Evolutionary conservation across 192 early-diverging fungal genomes (phyloP), one percentile per base, ranked within the genome.

Genomic region (Endogone sp.): DNA sequence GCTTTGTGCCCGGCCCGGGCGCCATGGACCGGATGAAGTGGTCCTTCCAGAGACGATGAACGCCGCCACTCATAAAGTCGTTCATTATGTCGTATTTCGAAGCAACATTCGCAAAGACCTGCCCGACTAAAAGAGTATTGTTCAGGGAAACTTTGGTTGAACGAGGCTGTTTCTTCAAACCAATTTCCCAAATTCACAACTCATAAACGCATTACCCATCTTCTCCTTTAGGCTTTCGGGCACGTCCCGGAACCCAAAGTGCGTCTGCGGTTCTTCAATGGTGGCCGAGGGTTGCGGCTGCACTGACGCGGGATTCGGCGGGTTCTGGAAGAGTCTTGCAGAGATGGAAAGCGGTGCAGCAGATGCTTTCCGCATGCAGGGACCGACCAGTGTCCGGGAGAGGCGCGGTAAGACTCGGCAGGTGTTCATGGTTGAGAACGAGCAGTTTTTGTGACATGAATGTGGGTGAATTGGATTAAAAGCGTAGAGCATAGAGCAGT

Each of bases 71-170:
- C 96, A 98, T 98, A 22, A 92, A 89, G 66, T 98, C 96, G 82
- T 98, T 98, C 97, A 99, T 98, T 11, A 96, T 65, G 75, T 99
- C 97, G 82, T 99, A 99, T 60, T 91, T 95, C n/a, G 82, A 76
- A 2, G 97, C 97, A 22, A 99, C 97, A 70, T 86, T 94, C n/a
- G 90, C 85, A 75, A 98, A 99, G 13, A 99, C 97, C 61, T 85
- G 75, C 60, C 87, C 90, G 30, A 99, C 95, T 93, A 71, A 3
- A 63, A 54, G 63, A 44, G 44, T 23, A 2, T 16, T 9, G 32
- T 2, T 70, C n/a, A 60, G 58, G n/a, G n/a, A n/a, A n/a, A n/a
- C n/a, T n/a, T n/a, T n/a, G n/a, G n/a, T n/a, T 65, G 60, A 21
- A 71, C 2, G 23, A 49, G 32, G 21, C 21, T 22, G 21, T 37